These are phyloP conservation scores for Trichoderma lentiforme DNA, from an alignment of 2,329 filamentous ascomycete species.

Conservation along the genomic window DNA sequence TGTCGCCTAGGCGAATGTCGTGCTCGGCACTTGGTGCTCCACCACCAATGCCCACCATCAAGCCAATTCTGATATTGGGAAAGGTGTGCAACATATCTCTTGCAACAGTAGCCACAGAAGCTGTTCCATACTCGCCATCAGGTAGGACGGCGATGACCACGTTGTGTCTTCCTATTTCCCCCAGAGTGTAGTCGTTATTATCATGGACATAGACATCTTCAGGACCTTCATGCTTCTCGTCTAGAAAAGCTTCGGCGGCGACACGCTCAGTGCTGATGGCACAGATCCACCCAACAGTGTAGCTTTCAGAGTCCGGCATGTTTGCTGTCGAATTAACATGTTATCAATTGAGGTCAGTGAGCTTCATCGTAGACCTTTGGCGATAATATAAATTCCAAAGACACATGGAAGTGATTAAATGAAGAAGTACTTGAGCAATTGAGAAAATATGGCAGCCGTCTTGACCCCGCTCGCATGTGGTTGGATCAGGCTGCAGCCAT, in stretches of 20 bases:
- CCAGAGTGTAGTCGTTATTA: not conserved
- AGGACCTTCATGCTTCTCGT: not conserved
- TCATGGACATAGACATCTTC: slow-evolving; percentile 17
- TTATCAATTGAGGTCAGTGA: too few relatives aligned
- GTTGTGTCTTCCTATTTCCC: slow-evolving; percentile 22
- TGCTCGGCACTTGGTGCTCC: slow-evolving; percentile 33
- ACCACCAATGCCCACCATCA: slow-evolving; percentile 24
- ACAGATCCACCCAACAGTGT: slow-evolving; percentile 44
- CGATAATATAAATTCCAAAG: not conserved
- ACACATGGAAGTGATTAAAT: not conserved
- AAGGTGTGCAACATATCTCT: slow-evolving; percentile 7
- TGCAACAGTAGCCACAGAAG: slow-evolving; percentile 25
- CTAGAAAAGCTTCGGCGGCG: slow-evolving; percentile 30
- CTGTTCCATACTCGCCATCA: slow-evolving; percentile 19
- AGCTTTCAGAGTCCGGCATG: slow-evolving; percentile 19
- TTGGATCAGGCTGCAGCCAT: not conserved
- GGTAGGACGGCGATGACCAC: slow-evolving; percentile 23
- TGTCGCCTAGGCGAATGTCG: slow-evolving; percentile 32
- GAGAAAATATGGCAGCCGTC: not conserved
- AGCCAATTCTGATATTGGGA: slow-evolving; percentile 25
- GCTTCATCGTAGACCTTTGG: not conserved
- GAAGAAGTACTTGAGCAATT: not conserved
- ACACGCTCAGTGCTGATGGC: slow-evolving; percentile 36
- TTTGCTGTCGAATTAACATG: too few relatives aligned
- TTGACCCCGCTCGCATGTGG: not conserved